Conservation (phyloP, 2,329 filamentous ascomycete genomes). For the Xylariomycetidae sp. region DNA sequence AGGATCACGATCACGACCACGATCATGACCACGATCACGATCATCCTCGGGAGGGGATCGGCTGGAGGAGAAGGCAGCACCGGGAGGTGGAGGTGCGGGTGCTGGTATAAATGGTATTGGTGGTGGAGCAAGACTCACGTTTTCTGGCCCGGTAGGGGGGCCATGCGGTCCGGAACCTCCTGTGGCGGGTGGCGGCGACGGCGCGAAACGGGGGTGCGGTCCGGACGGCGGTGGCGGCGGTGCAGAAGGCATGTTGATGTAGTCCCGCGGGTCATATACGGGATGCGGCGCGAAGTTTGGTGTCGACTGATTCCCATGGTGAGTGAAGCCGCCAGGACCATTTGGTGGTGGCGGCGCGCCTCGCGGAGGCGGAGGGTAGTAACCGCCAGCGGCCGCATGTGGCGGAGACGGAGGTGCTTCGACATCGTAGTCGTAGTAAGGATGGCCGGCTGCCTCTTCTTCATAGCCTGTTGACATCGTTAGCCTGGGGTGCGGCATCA, state of each 20-base stretch:
- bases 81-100: too few species aligned
- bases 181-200: too few species aligned
- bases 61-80: too few species aligned
- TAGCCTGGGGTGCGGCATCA: constrained; percentile 7
- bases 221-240: constrained; percentile 14
- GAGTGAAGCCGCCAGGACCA: constrained; percentile 19
- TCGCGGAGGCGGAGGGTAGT: constrained; percentile 18
- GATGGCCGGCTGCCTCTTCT: constrained; percentile 18
- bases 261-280: constrained; percentile 25
- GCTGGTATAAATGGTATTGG: too few species aligned
- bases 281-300: constrained; percentile 22
- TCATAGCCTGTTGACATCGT: constrained; percentile 22
- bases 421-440: constrained; percentile 18
- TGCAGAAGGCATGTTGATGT: constrained; percentile 16
- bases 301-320: constrained; percentile 24
- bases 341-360: constrained; percentile 10
- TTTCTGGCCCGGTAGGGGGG: constrained; percentile 24
- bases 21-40: too few species aligned
- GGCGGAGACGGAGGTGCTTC: constrained; percentile 20
- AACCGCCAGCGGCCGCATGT: constrained; percentile 24
- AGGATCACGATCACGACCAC: too few species aligned
- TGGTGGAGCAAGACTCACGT: constrained; percentile 27
- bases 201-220: too few species aligned
- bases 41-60: constrained; percentile 18
- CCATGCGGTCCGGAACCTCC: too few species aligned